These are phyloP conservation scores for Penicillium herquei DNA, from an alignment of 495 filamentous ascomycete genomes.

Conservation along the genomic window DNA sequence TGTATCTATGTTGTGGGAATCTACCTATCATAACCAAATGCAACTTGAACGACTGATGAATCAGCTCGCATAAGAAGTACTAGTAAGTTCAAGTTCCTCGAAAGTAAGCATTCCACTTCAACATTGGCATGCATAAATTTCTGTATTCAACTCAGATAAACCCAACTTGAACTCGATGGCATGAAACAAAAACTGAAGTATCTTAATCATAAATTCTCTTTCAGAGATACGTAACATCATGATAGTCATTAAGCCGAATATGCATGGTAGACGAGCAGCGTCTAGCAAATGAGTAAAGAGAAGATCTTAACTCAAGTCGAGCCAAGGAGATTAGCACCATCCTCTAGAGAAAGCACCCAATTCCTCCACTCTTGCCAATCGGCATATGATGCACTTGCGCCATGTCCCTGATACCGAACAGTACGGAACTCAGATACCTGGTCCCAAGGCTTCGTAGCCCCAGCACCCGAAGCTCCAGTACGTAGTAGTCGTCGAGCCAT, in stretches of 20 bases:
- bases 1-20: no score
- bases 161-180: no score
- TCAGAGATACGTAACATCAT: background rate
- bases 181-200: background rate
- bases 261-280: background rate
- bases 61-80: no score
- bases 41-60: background rate
- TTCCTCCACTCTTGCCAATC: constrained; percentile 77
- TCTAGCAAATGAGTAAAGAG: background rate
- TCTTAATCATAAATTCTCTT: background rate
- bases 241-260: background rate
- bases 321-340: constrained; percentile 27
- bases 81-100: background rate
- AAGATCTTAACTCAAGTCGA: background rate
- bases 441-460: constrained; percentile 55
- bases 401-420: constrained; percentile 77
- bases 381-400: constrained; percentile 63
- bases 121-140: background rate
- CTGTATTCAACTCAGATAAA: no score
- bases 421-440: constrained; percentile 69
- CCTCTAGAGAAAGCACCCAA: constrained; percentile 58
- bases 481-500: constrained; percentile 48
- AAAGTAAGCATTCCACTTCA: background rate
- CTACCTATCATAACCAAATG: background rate
- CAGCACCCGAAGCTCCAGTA: constrained; percentile 16